These are phyloP conservation scores for Phlegmacium glaucopus DNA, from an alignment of 768 basidiomycete species.

Conservation along the genomic window DNA sequence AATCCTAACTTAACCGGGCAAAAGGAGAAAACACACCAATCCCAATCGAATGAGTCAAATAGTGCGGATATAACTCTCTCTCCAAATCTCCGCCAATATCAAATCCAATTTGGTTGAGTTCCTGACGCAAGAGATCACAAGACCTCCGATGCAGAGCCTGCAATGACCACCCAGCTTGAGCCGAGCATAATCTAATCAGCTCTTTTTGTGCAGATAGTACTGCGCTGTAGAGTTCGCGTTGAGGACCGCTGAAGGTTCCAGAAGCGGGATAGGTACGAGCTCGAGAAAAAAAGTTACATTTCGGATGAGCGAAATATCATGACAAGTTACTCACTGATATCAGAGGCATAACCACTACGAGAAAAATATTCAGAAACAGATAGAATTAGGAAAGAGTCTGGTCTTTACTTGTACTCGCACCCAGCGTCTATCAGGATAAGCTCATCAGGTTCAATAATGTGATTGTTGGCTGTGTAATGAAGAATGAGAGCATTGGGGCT, in stretches of 20 bases:
- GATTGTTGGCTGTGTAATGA: constrained; percentile 93
- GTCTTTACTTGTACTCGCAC: constrained; percentile 78
- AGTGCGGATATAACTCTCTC: constrained; percentile 88
- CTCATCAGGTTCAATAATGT: constrained; percentile 65
- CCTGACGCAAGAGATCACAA: constrained; percentile 59
- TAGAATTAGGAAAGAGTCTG: constrained; percentile 1
- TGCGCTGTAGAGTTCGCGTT: constrained; percentile 82
- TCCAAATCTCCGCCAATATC: constrained; percentile 57
- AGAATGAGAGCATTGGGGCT: constrained; percentile 89
- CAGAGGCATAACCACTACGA: constrained; percentile 84
- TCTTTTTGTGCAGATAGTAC: constrained; percentile 71
- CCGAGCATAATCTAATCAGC: constrained; percentile 59
- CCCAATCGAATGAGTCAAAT: constrained; percentile 88
- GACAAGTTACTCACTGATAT: constrained; percentile 67
- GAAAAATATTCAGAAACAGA: not conserved
- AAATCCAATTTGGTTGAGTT: constrained; percentile 79
- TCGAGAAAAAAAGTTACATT: constrained; percentile 23
- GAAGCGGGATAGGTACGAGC: constrained; percentile 87
- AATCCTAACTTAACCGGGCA: not conserved
- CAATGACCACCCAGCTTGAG: constrained; percentile 52
- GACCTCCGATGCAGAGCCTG: constrained; percentile 78
- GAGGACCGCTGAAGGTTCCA: constrained; percentile 74
- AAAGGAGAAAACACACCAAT: constrained; percentile 51
- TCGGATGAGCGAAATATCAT: not conserved
- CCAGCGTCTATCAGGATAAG: constrained; percentile 88